Evolutionary conservation across 1,284 basidiomycete genomes (phyloP).

Genomic region (Meira nashicola): DNA sequence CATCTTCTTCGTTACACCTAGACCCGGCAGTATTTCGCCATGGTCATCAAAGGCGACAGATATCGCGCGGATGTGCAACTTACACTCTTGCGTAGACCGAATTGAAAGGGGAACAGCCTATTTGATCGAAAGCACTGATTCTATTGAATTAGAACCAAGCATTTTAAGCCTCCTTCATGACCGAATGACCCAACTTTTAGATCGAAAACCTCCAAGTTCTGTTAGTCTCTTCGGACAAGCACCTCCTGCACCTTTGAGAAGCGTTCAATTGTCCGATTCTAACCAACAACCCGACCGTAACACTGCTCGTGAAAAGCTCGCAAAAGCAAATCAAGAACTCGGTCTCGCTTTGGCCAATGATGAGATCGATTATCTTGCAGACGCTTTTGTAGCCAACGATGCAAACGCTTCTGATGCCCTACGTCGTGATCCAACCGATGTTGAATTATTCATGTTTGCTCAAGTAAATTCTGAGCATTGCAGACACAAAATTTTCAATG

Average conservation of each 20-base stretch:
- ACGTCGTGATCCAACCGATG: constrained; percentile 65
- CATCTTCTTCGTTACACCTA: constrained; percentile 42
- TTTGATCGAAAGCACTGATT: constrained; percentile 56
- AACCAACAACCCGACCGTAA: constrained; percentile 32
- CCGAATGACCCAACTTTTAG: constrained; percentile 84
- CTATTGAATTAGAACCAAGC: constrained; percentile 16
- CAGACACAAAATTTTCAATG: constrained; percentile 99
- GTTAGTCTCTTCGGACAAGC: constrained; percentile 68
- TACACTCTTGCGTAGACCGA: constrained; percentile 67
- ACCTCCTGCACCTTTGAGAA: constrained; percentile 66
- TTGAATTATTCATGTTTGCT: constrained; percentile 99
- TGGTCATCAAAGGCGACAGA: constrained; percentile 99
- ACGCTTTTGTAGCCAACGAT: constrained; percentile 66
- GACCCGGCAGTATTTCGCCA: constrained; percentile 65
- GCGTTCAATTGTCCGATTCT: constrained; percentile 60
- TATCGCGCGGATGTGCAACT: constrained; percentile 72
- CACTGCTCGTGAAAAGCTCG: constrained; percentile 57
- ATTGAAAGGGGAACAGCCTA: constrained; percentile 79
- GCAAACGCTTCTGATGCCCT: constrained; percentile 56
- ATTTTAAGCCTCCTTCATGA: constrained; percentile 57
- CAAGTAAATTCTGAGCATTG: constrained; percentile 99
- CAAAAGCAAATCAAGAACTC: constrained; percentile 72
- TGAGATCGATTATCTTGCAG: constrained; percentile 88
- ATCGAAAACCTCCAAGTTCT: constrained; percentile 58
- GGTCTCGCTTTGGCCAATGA: constrained; percentile 85